Percentiles rank a stretch among this genome's conserved stretches.
These are phyloP conservation scores for Cicer cuneatum DNA, from an alignment of 306 rosid species.

Conservation along the genomic window DNA sequence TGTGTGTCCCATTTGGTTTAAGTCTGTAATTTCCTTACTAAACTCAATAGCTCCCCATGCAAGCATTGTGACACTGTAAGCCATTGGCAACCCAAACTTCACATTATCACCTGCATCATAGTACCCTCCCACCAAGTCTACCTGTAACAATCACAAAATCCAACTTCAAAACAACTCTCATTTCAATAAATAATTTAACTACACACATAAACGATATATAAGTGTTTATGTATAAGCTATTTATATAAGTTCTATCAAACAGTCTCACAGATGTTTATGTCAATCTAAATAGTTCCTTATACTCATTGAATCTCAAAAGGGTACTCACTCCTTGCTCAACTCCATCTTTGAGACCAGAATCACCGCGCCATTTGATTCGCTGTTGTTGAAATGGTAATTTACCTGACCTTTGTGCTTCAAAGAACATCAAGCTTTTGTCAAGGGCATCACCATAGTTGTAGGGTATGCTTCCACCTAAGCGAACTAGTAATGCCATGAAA, in stretches of 20 bases:
- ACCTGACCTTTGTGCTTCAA: conserved; percentile 88
- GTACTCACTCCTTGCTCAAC: conserved; percentile 71
- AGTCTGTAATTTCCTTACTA: conserved; percentile 63
- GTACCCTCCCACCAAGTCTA: conserved; percentile 86
- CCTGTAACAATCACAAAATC: conserved; percentile 50
- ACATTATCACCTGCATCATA: conserved; percentile 97
- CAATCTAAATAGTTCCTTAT: no score
- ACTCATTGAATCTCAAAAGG: conserved; percentile 1
- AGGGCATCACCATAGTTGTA: conserved; percentile 72
- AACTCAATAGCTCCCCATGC: conserved; percentile 88
- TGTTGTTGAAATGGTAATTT: conserved; percentile 57
- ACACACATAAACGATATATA: no score
- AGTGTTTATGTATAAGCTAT: no score
- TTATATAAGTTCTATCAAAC: no score
- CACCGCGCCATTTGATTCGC: conserved; percentile 76
- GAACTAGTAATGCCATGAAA: conserved; percentile 39
- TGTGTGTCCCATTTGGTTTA: conserved; percentile 64
- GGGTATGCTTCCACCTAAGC: conserved; percentile 36
- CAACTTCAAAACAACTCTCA: neutral
- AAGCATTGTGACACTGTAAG: conserved; percentile 74
- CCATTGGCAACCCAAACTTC: conserved; percentile 93
- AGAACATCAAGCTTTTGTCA: conserved; percentile 75
- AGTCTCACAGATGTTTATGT: no score
- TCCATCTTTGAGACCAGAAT: conserved; percentile 82
- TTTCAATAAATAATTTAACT: no score